Base-by-base conservation (phyloP, 1,139 yeast genomes). In the Magnusiomyces tetraspermus region DNA sequence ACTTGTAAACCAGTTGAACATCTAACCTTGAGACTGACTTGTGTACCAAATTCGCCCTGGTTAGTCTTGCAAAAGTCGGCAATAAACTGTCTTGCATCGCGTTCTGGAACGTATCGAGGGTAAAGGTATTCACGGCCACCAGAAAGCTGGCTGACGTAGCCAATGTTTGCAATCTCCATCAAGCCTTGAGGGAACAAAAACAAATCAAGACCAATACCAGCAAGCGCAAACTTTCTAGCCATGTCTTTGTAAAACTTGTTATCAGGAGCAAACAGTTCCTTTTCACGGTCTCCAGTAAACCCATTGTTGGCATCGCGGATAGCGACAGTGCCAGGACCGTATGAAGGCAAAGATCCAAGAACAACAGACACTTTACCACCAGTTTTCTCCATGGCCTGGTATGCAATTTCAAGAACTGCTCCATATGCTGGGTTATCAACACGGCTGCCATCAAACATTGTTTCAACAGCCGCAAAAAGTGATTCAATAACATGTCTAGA, bases 1-100 rank as follows among this genome's bases (percentile, higher is more conserved):
- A 92, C 89, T 63, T 87, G 95, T 53, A 94, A 73, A 0, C 98
- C 98, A 58, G 79, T 82, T 0, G 97, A 88, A 61, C 94, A 85
- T 59, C 99, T 83, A 42, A 89, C 78, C 65, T 89, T 89, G 60
- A 92, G 71, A 61, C 85, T 84, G 2, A 86, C 92, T 66, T 87
- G 95, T 61, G 85, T 84, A 3, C 95, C 98, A 15, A 72, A 65
- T 61, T 58, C 67, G 37, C 60, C 61, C 15, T 55, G 53, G 33
- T 59, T 58, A 26, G 59, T 51, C 73, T 22, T 69, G 61, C 53
- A 49, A 47, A 86, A 73, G 43, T 84, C 85, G 43, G 82, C 79
- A 17, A 81, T 76, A 53, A 88, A 74, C 21, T 78, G 74, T 24
- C 80, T 70, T 23, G 87, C 89, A 65, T 92, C 97, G 52, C 88